Evolutionary conservation across 2,329 filamentous ascomycete genomes (phyloP), one percentile per base, ranked within the genome.

Genomic region (Fusarium sp.): DNA sequence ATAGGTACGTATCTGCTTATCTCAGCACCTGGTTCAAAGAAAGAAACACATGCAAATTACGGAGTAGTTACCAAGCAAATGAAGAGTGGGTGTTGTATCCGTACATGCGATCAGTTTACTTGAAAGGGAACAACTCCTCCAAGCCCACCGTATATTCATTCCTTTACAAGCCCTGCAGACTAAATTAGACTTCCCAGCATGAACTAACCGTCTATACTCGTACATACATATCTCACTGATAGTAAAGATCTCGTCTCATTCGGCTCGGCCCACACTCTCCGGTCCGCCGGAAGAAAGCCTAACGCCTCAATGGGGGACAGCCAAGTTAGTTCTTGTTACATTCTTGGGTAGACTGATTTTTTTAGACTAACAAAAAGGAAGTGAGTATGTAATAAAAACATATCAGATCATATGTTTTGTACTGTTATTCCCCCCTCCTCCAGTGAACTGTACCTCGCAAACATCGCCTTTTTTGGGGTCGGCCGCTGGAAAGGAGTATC

Each of bases 351-450:
- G 49, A 7, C 7, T 30, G 15, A 17, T 23, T 15, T 32, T 13
- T 46, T 37, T 37, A n/a, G 35, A 19, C 35, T 37, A 37, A n/a
- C 17, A 37, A 19, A 37, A 37, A 37, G 3, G 8, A n/a, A 37
- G 8, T 25, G n/a, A 17, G 14, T 19, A 11, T 30, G 19, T n/a
- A 50, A 13, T 10, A 3, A 30, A 9, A 22, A 5, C 35, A 15
- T 22, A 54, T 55, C 59, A 55, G n/a, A 56, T 44, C 43, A 44
- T 55, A 27, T 41, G n/a, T 22, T 23, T 6, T 20, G 25, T 30
- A 7, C 41, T 33, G n/a, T n/a, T 30, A 13, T 30, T 13, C 27
- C 10, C 27, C 10, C 27, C 27, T 30, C 27, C 27, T 10, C 25
- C 10, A 30, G 9, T 13, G 10, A 30, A 13, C 27, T 13, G 27